phyloP scores from a whole-genome alignment of 176 grass and related monocot species.

The Elaeis guineensis region DNA sequence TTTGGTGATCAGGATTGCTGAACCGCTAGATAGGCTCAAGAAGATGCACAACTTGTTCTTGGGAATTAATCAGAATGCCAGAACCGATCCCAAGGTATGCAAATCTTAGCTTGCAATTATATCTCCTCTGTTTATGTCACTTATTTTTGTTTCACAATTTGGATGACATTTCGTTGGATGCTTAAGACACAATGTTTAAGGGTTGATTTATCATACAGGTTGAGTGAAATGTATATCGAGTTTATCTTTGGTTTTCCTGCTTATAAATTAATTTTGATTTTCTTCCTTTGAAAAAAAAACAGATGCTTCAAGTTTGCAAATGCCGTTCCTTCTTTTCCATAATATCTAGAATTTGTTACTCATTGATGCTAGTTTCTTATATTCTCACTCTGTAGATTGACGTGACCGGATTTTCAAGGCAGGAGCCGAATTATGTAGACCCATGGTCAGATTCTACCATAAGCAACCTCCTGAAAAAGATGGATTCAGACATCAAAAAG shows the following conservation, averaged over 20 bases:
- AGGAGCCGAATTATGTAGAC: conserved; percentile 36
- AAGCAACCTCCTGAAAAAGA: conserved; percentile 41
- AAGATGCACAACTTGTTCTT: conserved; percentile 45
- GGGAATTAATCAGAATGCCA: conserved; percentile 32
- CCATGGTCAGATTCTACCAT: conserved; percentile 64
- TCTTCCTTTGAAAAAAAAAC: neutral
- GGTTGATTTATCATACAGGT: conserved; percentile 13
- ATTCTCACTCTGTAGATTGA: conserved; percentile 31
- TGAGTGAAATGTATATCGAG: too few relatives aligned
- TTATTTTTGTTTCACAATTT: too few relatives aligned
- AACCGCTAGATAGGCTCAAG: conserved; percentile 66
- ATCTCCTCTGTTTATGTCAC: neutral
- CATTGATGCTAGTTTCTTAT: conserved; percentile 1
- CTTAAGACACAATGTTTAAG: conserved; percentile 2
- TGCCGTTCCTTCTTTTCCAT: neutral
- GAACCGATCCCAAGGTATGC: conserved; percentile 46
- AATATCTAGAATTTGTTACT: neutral
- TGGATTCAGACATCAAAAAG: conserved; percentile 47
- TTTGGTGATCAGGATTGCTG: conserved; percentile 48
- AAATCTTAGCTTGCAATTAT: conserved; percentile 1
- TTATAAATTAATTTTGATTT: neutral
- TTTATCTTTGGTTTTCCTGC: too few relatives aligned
- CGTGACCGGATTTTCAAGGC: conserved; percentile 20
- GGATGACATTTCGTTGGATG: neutral
- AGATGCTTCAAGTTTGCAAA: too few relatives aligned